Base-by-base conservation (phyloP, 164 flowering plant genomes). In the Liriodendron chinense region DNA sequence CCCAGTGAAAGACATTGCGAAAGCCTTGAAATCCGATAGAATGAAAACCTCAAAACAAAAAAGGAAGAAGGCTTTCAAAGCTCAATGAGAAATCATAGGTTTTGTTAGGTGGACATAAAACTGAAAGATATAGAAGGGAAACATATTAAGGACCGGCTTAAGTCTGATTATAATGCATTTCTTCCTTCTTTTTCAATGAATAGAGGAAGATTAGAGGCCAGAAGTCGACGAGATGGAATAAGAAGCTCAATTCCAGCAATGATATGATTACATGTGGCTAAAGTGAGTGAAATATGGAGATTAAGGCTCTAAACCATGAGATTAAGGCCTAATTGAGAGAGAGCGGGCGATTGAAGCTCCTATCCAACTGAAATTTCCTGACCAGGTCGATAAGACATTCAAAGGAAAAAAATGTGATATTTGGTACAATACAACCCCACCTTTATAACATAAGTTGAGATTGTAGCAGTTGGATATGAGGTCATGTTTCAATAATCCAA, bases 1-100 rank as follows among this genome's bases (percentile, higher is more conserved):
- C 72, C 92, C 92, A 59, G 79, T 87, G 75, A 89, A 89, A 68
- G 86, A 56, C 88, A 86, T 88, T 26, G 26, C 23, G 56, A 50
- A 10, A 25, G 25, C 14, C 24, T 28, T 7, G 22, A 50, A 14
- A 50, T 34, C 18, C 18, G 18, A 53, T 12, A 7, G 12, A 13
- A 2, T 1, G 20, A 53, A 53, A 53, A 53, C 13, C 13, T 10
- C 13, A 0, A 53, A 53, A 13, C 13, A 53, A 53, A 7, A 53
- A 53, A 53, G 59, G 18, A 12, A 53, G 0, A 16, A 9, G 18
- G 18, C 59, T 53, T 10, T 12, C 9, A 12, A 12, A 53, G 9
- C 18, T 53, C 59, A 53, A 53, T 12, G 18, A 53, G 16, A 12
- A 53, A 53, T 0, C 59, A 53, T 53, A 3, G 9, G 12, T 10